These are phyloP conservation scores for Gossypium arboreum DNA, from an alignment of 345 rosid genomes.

Conservation along the genomic window DNA sequence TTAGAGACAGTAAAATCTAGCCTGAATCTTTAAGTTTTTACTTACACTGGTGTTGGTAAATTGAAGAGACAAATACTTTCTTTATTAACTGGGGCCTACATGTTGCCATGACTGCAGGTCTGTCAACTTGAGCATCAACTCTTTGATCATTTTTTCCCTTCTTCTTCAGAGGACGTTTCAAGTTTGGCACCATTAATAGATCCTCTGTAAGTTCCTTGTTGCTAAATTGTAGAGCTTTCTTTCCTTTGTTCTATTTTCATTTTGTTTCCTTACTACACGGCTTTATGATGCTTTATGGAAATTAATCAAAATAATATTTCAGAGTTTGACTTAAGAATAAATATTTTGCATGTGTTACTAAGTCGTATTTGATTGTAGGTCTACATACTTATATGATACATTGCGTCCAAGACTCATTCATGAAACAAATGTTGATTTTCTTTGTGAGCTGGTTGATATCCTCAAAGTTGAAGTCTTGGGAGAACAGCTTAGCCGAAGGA, in stretches of 20 bases:
- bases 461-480: conserved; percentile 92
- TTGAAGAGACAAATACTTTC: not conserved
- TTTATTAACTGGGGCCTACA: not conserved
- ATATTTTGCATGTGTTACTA: not conserved
- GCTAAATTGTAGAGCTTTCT: not conserved
- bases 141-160: conserved; percentile 91
- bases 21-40: not conserved
- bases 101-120: conserved; percentile 48
- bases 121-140: conserved; percentile 97
- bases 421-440: conserved; percentile 81
- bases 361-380: conserved; percentile 37
- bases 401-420: conserved; percentile 92
- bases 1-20: not conserved
- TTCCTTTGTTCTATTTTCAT: conserved; percentile 7
- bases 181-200: conserved; percentile 89
- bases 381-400: conserved; percentile 86
- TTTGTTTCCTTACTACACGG: not conserved
- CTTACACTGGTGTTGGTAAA: not conserved
- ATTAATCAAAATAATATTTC: conserved; percentile 6
- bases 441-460: conserved; percentile 92
- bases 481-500: conserved; percentile 72
- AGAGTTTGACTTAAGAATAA: conserved; percentile 8
- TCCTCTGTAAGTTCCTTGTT: conserved; percentile 65
- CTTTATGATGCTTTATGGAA: conserved; percentile 2
- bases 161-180: conserved; percentile 81